A percentile compares a stretch with the other conserved stretches of the same genome.
phyloP scores from a whole-genome alignment of 306 rosid species.

The Arachis stenosperma region DNA sequence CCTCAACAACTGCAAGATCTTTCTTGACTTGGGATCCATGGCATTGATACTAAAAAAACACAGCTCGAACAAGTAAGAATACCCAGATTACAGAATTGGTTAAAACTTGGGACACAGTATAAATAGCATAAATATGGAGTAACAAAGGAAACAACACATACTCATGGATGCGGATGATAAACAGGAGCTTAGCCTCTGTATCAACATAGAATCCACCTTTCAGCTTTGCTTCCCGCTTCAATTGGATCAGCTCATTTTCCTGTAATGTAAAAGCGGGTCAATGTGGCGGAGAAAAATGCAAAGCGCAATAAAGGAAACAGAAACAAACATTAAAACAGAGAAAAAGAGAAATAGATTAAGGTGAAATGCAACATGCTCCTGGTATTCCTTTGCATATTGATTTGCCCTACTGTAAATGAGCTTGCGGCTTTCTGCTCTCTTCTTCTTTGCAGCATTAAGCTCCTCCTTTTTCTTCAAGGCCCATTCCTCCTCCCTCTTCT shows the following conservation, averaged over 20 bases:
- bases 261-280: background rate
- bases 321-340: too few species aligned
- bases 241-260: slow-evolving; percentile 66
- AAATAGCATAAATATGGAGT: too few species aligned
- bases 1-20: slow-evolving; percentile 83
- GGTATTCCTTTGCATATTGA: slow-evolving; percentile 64
- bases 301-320: background rate
- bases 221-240: slow-evolving; percentile 90
- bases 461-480: slow-evolving; percentile 63
- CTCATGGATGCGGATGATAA: slow-evolving; percentile 86
- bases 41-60: slow-evolving; percentile 76
- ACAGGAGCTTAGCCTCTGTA: slow-evolving; percentile 86
- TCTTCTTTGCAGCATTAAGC: slow-evolving; percentile 60
- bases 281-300: too few species aligned
- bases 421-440: slow-evolving; percentile 67
- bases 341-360: background rate
- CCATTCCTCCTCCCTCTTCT: slow-evolving; percentile 83
- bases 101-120: too few species aligned
- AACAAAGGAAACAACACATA: slow-evolving; percentile 32
- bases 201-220: slow-evolving; percentile 96
- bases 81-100: background rate
- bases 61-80: background rate
- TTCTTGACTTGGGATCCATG: slow-evolving; percentile 80
- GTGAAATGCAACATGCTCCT: slow-evolving; percentile 51
- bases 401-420: slow-evolving; percentile 72